Evolutionary conservation across 208 protist species (phyloP).

Genomic region (Trypanosoma cruzi): DNA sequence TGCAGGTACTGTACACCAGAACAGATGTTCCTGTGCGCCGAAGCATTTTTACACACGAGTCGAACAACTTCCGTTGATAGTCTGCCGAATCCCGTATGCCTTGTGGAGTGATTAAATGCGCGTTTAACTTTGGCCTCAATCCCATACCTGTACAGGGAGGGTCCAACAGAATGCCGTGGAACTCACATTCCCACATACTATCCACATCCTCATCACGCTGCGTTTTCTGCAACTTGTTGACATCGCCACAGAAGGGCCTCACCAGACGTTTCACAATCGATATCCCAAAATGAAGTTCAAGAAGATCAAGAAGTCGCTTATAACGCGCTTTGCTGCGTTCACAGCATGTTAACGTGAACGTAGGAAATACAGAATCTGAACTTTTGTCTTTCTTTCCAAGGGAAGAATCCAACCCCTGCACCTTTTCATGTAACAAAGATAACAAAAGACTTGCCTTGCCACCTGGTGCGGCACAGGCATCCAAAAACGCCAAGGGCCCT

Average conservation of each 20-base stretch:
- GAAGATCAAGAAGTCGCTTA: slow-evolving; percentile 34
- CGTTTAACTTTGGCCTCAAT: slow-evolving; percentile 61
- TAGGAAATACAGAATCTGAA: too few relatives aligned
- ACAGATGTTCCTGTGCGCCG: slow-evolving; percentile 18
- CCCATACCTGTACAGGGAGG: slow-evolving; percentile 87
- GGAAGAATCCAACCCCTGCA: slow-evolving; percentile 24
- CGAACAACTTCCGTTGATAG: slow-evolving; percentile 82
- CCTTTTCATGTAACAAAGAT: slow-evolving; percentile 45
- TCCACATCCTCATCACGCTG: neutral
- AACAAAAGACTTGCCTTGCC: slow-evolving; percentile 92
- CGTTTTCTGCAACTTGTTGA: slow-evolving; percentile 23
- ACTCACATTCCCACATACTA: slow-evolving; percentile 23
- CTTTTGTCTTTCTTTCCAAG: neutral
- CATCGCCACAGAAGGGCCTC: slow-evolving; percentile 19
- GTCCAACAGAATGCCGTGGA: slow-evolving; percentile 82
- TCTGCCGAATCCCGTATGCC: slow-evolving; percentile 45
- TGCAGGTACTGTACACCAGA: slow-evolving; percentile 76
- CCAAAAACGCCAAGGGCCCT: slow-evolving; percentile 51
- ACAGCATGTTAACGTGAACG: slow-evolving; percentile 43
- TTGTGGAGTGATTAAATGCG: slow-evolving; percentile 37
- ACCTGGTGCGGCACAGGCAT: slow-evolving; percentile 94
- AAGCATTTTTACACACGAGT: slow-evolving; percentile 50
- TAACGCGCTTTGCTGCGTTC: slow-evolving; percentile 53
- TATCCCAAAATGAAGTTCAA: slow-evolving; percentile 39
- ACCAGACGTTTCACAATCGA: slow-evolving; percentile 4